phyloP scores from a whole-genome alignment of 1,284 basidiomycete genomes.

The Ganoderma resinaceum region DNA sequence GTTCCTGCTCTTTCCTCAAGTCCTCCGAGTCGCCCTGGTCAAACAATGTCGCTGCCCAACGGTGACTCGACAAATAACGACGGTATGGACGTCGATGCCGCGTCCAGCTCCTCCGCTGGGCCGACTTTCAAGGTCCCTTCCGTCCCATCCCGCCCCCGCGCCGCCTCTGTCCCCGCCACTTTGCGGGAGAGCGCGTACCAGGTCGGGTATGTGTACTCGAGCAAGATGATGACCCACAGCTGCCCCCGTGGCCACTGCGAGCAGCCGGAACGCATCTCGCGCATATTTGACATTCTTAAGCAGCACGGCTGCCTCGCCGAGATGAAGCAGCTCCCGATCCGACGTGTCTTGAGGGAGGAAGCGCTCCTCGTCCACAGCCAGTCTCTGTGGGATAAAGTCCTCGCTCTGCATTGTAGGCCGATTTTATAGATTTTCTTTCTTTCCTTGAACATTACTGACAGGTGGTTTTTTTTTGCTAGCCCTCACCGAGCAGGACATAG shows the following conservation, averaged over 20 bases:
- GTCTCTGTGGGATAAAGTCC: slow-evolving; percentile 91
- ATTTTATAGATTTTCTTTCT: not conserved
- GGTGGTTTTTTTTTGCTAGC: slow-evolving; percentile 47
- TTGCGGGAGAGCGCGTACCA: slow-evolving; percentile 24
- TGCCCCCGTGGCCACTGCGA: slow-evolving; percentile 82
- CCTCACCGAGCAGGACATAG: slow-evolving; percentile 75
- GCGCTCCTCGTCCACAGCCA: slow-evolving; percentile 89
- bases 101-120: not conserved
- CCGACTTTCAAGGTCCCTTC: slow-evolving; percentile 1
- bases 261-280: slow-evolving; percentile 85
- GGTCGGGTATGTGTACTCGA: slow-evolving; percentile 89
- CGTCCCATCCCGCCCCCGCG: slow-evolving; percentile 18
- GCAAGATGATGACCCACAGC: slow-evolving; percentile 89
- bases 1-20: not conserved
- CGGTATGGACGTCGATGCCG: slow-evolving; percentile 17
- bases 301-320: slow-evolving; percentile 65
- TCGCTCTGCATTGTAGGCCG: slow-evolving; percentile 71
- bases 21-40: not conserved
- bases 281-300: slow-evolving; percentile 76
- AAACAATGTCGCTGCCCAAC: slow-evolving; percentile 17
- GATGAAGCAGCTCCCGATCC: slow-evolving; percentile 84
- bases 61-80: slow-evolving; percentile 8
- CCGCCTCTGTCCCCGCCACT: slow-evolving; percentile 30
- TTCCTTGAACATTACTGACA: not conserved
- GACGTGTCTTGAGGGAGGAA: slow-evolving; percentile 80